A percentile compares a stretch with the other conserved stretches of the same genome.
These are phyloP conservation scores for Exutisphaerella laricina DNA, from an alignment of 2,329 filamentous ascomycete genomes.

Conservation along the genomic window DNA sequence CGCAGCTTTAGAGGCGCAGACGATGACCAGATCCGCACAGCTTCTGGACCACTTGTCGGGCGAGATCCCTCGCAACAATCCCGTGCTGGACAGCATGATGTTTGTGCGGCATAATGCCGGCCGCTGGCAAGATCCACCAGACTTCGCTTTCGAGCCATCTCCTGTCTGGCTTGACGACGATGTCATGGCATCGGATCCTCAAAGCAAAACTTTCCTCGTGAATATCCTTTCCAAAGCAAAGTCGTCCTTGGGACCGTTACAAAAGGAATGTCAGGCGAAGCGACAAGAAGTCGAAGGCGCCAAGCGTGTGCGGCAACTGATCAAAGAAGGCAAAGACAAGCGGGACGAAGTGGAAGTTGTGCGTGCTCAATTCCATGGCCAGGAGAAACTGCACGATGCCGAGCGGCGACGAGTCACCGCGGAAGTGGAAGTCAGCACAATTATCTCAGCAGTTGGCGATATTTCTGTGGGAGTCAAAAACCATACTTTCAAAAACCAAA, in stretches of 20 bases:
- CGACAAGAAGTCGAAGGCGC: constrained; percentile 74
- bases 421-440: constrained; percentile 88
- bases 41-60: constrained; percentile 66
- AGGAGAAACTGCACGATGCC: constrained; percentile 77
- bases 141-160: constrained; percentile 86
- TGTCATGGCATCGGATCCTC: constrained; percentile 76
- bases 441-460: constrained; percentile 86
- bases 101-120: constrained; percentile 86
- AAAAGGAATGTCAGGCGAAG: constrained; percentile 79
- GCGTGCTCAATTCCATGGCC: constrained; percentile 72
- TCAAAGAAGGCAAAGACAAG: constrained; percentile 79
- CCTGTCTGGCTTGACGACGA: constrained; percentile 96
- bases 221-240: constrained; percentile 93
- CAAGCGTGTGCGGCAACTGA: constrained; percentile 65
- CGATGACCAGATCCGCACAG: constrained; percentile 66
- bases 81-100: constrained; percentile 93
- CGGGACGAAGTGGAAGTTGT: constrained; percentile 84
- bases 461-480: constrained; percentile 87
- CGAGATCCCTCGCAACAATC: constrained; percentile 83
- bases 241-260: constrained; percentile 69
- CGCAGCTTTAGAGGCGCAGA: constrained; percentile 70
- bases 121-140: constrained; percentile 73
- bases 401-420: constrained; percentile 80
- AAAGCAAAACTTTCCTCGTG: constrained; percentile 81
- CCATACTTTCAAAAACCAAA: constrained; percentile 98